Conservation (phyloP, 2,329 filamentous ascomycete genomes). For the Calonectria pteridis region DNA sequence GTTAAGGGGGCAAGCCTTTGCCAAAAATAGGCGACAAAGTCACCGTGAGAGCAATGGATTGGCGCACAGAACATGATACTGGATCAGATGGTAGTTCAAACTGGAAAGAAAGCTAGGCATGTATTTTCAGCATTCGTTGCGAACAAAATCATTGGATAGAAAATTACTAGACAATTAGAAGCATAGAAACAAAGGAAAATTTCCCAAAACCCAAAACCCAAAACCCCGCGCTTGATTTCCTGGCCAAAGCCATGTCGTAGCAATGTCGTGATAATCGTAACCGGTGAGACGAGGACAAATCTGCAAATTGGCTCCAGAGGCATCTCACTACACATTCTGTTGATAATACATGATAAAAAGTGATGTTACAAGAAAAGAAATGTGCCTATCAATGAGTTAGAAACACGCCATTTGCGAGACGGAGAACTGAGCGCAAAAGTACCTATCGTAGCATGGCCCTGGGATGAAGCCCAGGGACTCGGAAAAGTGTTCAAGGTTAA, state of each 20-base stretch:
- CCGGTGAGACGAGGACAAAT: background rate
- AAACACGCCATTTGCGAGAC: background rate
- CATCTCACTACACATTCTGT: background rate
- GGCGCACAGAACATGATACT: background rate
- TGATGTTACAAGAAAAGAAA: slow-evolving; percentile 28
- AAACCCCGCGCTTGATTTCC: background rate
- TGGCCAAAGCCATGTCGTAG: background rate
- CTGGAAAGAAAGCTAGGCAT: background rate
- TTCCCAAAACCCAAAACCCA: background rate
- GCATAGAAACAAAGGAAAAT: background rate
- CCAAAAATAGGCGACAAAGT: background rate
- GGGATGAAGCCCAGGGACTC: background rate
- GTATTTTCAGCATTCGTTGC: background rate
- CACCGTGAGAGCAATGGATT: background rate
- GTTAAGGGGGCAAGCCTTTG: too few species aligned
- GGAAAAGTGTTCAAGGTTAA: background rate
- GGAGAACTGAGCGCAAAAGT: background rate
- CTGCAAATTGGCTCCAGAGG: slow-evolving; percentile 3
- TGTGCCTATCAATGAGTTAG: background rate
- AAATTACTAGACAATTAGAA: background rate
- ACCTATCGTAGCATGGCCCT: slow-evolving; percentile 5
- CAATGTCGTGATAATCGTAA: background rate
- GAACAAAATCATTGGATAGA: background rate
- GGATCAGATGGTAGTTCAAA: background rate
- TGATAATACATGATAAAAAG: slow-evolving; percentile 27